phyloP scores from a whole-genome alignment of 2,329 filamentous ascomycete genomes.

The Curvularia sp. region DNA sequence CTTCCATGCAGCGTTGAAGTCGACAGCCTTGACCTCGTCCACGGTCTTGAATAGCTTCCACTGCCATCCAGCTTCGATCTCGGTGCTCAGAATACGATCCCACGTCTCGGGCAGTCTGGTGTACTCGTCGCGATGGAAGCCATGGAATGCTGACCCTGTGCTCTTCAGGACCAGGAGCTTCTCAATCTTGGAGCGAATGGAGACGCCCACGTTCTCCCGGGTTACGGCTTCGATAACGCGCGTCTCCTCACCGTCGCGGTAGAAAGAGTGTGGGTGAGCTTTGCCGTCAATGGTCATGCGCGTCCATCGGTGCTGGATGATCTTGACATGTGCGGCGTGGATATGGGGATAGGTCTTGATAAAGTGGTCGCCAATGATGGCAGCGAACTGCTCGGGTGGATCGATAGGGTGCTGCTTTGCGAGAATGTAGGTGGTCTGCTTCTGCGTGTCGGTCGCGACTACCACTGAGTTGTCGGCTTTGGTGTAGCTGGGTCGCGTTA shows the following conservation, averaged over 20 bases:
- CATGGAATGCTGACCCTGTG: constrained; percentile 94
- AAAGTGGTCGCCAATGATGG: constrained; percentile 87
- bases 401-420: constrained; percentile 93
- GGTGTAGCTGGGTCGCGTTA: constrained; percentile 72
- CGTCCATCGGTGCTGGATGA: constrained; percentile 89
- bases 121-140: constrained; percentile 91
- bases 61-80: constrained; percentile 84
- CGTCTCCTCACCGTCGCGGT: constrained; percentile 86
- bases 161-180: constrained; percentile 92
- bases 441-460: constrained; percentile 96
- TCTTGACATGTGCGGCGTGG: constrained; percentile 78
- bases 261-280: constrained; percentile 94
- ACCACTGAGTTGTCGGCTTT: constrained; percentile 92
- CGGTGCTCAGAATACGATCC: constrained; percentile 94
- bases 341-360: constrained; percentile 88
- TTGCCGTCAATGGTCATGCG: constrained; percentile 86
- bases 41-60: constrained; percentile 77
- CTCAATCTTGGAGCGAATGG: constrained; percentile 77
- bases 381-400: constrained; percentile 90
- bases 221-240: constrained; percentile 79
- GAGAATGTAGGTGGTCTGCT: constrained; percentile 89
- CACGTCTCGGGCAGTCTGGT: constrained; percentile 89
- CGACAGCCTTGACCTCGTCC: constrained; percentile 69
- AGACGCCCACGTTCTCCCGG: constrained; percentile 71
- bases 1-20: constrained; percentile 81